Evolutionary conservation across 108 stramenopile species (phyloP), one percentile per base, ranked within the genome.

Genomic region (Pseudonitzschia pungens): DNA sequence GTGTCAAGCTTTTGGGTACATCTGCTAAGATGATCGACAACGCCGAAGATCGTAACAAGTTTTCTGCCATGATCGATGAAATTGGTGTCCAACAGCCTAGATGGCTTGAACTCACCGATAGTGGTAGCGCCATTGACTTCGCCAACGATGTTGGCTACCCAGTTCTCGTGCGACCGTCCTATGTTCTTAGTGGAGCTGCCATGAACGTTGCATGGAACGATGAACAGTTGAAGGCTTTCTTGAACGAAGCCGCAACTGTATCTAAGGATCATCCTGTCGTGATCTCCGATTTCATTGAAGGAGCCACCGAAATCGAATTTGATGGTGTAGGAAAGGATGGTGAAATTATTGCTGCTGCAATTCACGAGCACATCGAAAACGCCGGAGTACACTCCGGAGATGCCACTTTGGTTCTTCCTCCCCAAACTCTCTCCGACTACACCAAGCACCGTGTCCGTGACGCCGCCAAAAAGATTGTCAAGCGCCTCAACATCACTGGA

Each of bases 341-440:
- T 31, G 94, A 95, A 66, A 86, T 98, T 72, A 86, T 98, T 66
- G 95, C 95, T 53, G 92, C 92, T 50, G 97, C 97, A 52, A 97
- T 97, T 68, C 94, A 96, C 73, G 96, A 98, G 82, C 98, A 99
- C 84, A 92, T 99, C 45, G 98, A 99, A 84, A 94, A 97, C 65
- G 98, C 98, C 18, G 98, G 98, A 56, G 98, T 99, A 58, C 98
- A 99, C 92, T 95, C 93, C 42, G 96, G 97, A 33, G 97, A 98
- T 89, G 97, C 97, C 31, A 93, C 95, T 41, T 84, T 98, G 66
- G 84, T 98, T 33, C 84, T 96, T 29, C 96, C 97, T 45, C 92
- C 97, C 33, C 96, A 97, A 71, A 86, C 73, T 26, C 92, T 98
- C 24, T 80, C 85, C 32, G 90, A 86, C 45, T 94, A 94, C 83